Conservation (phyloP, 257 asterid species). For the Solanum gandarillasii region DNA sequence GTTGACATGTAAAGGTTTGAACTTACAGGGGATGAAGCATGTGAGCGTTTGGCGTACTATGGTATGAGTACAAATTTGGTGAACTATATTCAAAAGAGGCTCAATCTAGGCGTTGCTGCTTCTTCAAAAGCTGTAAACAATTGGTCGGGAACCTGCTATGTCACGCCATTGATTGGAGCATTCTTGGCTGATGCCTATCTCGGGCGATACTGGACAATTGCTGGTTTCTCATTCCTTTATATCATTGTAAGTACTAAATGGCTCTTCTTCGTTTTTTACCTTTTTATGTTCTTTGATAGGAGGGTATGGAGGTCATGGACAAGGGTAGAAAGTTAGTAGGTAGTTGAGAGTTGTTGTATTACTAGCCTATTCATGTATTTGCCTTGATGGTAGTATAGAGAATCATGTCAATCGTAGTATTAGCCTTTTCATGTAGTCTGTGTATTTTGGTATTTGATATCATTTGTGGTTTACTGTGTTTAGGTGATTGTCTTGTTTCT, state of each 20-base stretch:
- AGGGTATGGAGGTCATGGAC: neutral
- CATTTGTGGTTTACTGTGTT: neutral
- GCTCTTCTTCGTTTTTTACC: neutral
- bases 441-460: neutral
- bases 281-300: neutral
- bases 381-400: neutral
- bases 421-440: neutral
- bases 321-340: neutral
- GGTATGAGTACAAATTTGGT: constrained; percentile 87
- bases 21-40: constrained; percentile 53
- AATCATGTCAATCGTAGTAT: neutral
- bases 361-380: neutral
- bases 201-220: constrained; percentile 71
- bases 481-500: neutral
- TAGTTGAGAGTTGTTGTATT: neutral
- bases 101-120: constrained; percentile 28
- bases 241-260: constrained; percentile 31
- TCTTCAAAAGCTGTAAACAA: constrained; percentile 55
- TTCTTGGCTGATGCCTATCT: constrained; percentile 70
- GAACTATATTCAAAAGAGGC: constrained; percentile 37
- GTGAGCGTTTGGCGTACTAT: constrained; percentile 82
- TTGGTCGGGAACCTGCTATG: constrained; percentile 78
- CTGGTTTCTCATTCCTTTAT: constrained; percentile 45
- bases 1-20: neutral
- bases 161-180: constrained; percentile 71